Conservation (phyloP, 805 yeast species). For the Wickerhamiella sergipiensis region DNA sequence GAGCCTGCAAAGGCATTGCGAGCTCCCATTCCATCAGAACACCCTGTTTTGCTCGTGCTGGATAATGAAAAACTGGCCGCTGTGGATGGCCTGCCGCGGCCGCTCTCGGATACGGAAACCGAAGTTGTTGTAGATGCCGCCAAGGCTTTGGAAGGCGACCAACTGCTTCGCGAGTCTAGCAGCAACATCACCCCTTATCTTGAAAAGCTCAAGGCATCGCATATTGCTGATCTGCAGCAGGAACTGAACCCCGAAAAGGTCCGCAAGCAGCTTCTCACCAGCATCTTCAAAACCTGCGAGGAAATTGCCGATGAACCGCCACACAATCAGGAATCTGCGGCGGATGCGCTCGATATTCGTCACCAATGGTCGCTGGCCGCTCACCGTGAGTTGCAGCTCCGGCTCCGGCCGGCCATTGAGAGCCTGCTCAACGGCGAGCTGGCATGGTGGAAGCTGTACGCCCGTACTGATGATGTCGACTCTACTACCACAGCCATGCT, state of each 20-base stretch:
- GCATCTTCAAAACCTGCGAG: conserved; percentile 21
- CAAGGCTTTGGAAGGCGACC: conserved; percentile 17
- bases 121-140: conserved; percentile 9
- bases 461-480: conserved; percentile 25
- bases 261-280: conserved; percentile 10
- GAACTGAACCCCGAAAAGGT: conserved; percentile 8
- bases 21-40: conserved; percentile 9
- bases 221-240: conserved; percentile 15
- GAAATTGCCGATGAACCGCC: conserved; percentile 14
- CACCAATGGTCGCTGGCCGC: conserved; percentile 25
- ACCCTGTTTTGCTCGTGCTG: conserved; percentile 15
- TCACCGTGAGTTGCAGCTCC: conserved; percentile 27
- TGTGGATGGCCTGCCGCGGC: background rate
- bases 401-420: conserved; percentile 19
- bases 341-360: conserved; percentile 11
- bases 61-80: conserved; percentile 3
- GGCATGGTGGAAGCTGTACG: conserved; percentile 28
- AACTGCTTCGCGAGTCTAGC: conserved; percentile 18
- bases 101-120: background rate
- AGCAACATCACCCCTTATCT: conserved; percentile 17
- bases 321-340: background rate
- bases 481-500: conserved; percentile 10
- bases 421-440: conserved; percentile 10
- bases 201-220: conserved; percentile 14
- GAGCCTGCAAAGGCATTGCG: conserved; percentile 14